Base-by-base conservation (phyloP, 352 stramenopile species). In the Blastocystis hominis region DNA sequence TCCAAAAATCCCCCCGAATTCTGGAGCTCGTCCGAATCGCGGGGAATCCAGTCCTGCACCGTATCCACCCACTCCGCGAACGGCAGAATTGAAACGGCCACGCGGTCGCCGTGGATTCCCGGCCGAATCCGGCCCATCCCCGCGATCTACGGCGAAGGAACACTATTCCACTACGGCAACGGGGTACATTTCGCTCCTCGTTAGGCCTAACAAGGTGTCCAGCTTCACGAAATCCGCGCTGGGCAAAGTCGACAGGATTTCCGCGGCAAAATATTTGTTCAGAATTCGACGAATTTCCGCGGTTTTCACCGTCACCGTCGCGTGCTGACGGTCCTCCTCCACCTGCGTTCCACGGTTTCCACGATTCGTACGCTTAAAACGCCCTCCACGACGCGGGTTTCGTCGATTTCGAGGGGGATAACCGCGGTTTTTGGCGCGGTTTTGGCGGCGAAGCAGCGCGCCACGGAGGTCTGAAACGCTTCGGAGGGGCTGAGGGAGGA, bases 11-110 rank as follows among this genome's bases (percentile, higher is more conserved):
- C 24, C 20, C 38, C n/a, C 15, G 63, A 15, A 63, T 2, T 24
- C n/a, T 42, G 20, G 15, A 3, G 6, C 5, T 80, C 70, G 1
- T 80, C 70, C 36, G 70, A 17, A 2, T 61, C 36, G 42, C 36
- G 42, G 3, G 17, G 20, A 44, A 38, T 2, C 6, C 36, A 13
- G 24, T 80, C 70, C 24, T 42, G 53, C 46, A 46, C 40, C 38
- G 40, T 56, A 56, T 56, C 36, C 24, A 50, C 30, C 70, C 70
- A 80, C n/a, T 80, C 70, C n/a, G 20, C 13, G n/a, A 80, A 50
- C 9, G 70, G 70, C 36, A 63, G 20, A 36, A 80, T 20, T 9
- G n/a, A 42, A 9, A 80, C 55, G 30, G 46, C 9, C 24, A 80
- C 70, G 4, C 17, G 53, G 44, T 80, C 70, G 15, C 70, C 70